Evolutionary conservation across 2,329 filamentous ascomycete species (phyloP).

Genomic region (Aspergillus calidoustus): DNA sequence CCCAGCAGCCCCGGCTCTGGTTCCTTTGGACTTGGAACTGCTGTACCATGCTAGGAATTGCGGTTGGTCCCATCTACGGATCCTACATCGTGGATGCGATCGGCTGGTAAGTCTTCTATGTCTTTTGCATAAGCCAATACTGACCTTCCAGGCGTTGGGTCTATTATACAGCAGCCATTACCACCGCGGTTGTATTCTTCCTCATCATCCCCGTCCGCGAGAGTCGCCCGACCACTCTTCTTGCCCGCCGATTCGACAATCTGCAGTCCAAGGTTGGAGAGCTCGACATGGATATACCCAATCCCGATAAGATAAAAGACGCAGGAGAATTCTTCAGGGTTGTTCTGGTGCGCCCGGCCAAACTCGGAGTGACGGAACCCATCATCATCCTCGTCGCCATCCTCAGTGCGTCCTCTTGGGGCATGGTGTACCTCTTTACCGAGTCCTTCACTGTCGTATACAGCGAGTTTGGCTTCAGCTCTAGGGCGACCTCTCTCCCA

Average conservation of each 20-base stretch:
- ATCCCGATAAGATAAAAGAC: constrained; percentile 1
- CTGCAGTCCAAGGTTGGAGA: background rate
- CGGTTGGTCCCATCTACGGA: constrained; percentile 13
- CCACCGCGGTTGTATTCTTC: background rate
- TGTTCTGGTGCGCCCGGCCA: constrained; percentile 6
- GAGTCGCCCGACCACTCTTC: constrained; percentile 7
- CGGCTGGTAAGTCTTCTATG: background rate
- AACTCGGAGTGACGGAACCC: constrained; percentile 11
- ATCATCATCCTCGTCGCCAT: constrained; percentile 13
- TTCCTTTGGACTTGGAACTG: constrained; percentile 13
- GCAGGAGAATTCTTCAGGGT: background rate
- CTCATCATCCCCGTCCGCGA: background rate
- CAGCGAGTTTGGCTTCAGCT: constrained; percentile 4
- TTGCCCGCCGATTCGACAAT: background rate
- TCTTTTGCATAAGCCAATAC: too few relatives aligned
- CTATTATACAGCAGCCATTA: constrained; percentile 3
- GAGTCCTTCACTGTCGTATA: constrained; percentile 13
- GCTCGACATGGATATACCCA: background rate
- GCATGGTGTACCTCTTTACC: constrained; percentile 13
- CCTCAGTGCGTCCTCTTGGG: constrained; percentile 10
- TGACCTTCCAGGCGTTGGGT: constrained; percentile 5
- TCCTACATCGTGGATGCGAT: constrained; percentile 7
- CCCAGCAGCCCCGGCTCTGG: constrained; percentile 8
- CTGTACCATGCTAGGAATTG: background rate
- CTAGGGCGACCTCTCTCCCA: constrained; percentile 1